phyloP scores from a whole-genome alignment of 768 basidiomycete genomes.

The Mycena metata region DNA sequence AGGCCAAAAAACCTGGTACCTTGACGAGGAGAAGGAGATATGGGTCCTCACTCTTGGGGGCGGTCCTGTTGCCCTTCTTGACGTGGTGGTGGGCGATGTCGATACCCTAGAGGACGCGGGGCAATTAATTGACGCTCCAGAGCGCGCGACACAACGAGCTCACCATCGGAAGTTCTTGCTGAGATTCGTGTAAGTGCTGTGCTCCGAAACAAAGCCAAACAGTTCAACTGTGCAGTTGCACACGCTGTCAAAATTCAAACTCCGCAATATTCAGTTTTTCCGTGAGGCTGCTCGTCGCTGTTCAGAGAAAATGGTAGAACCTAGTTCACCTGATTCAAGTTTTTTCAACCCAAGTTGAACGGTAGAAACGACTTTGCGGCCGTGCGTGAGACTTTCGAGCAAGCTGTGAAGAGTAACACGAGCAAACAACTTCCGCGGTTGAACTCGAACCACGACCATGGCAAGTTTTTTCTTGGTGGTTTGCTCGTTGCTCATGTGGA shows the following conservation, averaged over 20 bases:
- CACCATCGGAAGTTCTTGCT: conserved; percentile 84
- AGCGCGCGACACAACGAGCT: conserved; percentile 63
- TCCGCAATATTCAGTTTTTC: too few relatives aligned
- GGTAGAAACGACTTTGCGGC: neutral
- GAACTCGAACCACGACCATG: conserved; percentile 78
- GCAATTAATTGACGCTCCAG: conserved; percentile 39
- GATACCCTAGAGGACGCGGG: conserved; percentile 77
- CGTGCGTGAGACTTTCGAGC: conserved; percentile 52
- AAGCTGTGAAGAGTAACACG: conserved; percentile 46
- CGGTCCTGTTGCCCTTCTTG: conserved; percentile 95
- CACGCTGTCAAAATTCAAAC: too few relatives aligned
- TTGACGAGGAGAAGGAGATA: conserved; percentile 99
- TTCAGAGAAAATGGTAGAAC: too few relatives aligned
- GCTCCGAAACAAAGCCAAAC: too few relatives aligned
- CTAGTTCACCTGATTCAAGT: too few relatives aligned
- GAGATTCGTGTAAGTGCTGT: conserved; percentile 53
- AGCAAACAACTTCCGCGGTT: conserved; percentile 59
- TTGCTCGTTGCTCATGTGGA: neutral
- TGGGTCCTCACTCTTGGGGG: conserved; percentile 99
- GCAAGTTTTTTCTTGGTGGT: conserved; percentile 57
- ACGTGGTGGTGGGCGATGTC: conserved; percentile 97
- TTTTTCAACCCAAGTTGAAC: too few relatives aligned
- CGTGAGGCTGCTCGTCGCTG: too few relatives aligned
- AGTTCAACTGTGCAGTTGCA: too few relatives aligned
- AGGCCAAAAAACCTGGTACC: conserved; percentile 58